phyloP scores from a whole-genome alignment of 768 basidiomycete species.

The Mrakia hoshinonis region DNA sequence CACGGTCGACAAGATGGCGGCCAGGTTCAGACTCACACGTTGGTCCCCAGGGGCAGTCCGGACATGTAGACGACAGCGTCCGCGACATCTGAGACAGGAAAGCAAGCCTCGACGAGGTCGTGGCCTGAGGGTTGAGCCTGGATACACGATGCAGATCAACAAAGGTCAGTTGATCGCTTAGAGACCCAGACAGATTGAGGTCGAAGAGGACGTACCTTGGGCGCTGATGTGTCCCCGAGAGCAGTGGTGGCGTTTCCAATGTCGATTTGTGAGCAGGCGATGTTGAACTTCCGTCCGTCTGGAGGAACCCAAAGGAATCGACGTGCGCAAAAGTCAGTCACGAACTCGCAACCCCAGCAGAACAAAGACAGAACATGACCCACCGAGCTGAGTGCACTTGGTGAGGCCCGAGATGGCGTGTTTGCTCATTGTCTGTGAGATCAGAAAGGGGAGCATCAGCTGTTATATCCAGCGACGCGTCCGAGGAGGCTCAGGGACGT shows the following conservation, averaged over 20 bases:
- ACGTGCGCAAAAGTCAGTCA: not conserved
- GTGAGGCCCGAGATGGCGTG: constrained; percentile 71
- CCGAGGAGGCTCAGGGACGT: not conserved
- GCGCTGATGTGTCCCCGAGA: constrained; percentile 13
- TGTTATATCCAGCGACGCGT: not conserved
- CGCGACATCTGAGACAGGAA: constrained; percentile 65
- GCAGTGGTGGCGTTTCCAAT: constrained; percentile 45
- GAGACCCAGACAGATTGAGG: not conserved
- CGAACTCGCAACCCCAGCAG: not conserved
- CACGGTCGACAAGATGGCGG: no score
- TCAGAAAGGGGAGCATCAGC: not conserved
- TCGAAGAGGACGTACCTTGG: not conserved
- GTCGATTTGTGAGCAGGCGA: constrained; percentile 73
- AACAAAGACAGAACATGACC: not conserved
- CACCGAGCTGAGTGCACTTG: constrained; percentile 62
- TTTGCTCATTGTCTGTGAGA: constrained; percentile 65
- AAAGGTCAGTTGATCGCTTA: not conserved
- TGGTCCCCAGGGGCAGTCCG: constrained; percentile 57
- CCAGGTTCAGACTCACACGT: constrained; percentile 41
- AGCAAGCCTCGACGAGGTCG: constrained; percentile 44
- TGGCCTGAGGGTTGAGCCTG: constrained; percentile 20
- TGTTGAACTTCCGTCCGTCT: constrained; percentile 56
- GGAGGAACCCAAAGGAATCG: not conserved
- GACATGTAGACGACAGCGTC: constrained; percentile 64
- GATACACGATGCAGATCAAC: not conserved